Base-by-base conservation (phyloP, 352 stramenopile genomes). In the Pythium sp. region DNA sequence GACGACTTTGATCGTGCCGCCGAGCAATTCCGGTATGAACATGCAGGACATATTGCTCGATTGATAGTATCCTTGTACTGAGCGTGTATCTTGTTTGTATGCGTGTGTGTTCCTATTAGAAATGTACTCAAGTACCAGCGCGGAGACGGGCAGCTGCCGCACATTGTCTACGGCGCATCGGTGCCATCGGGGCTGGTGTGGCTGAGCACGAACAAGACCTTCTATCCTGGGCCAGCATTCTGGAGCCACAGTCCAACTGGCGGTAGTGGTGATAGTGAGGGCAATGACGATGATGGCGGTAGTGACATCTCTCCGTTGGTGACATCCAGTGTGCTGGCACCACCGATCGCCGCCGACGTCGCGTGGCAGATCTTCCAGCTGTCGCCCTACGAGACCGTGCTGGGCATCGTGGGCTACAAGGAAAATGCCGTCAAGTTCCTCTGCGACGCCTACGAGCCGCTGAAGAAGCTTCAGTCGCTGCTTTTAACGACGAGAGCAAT, bases 341-440 rank as follows among this genome's bases (percentile, higher is more conserved):
- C 88, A 36, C 88, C 88, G 2, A 80, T 94, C 53, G 86, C 81
- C 28, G 84, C 82, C 6, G 85, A 95, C 55, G 80, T 93, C 9
- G 88, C 75, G n/a, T 91, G 85, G 81, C 80, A 93, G 62, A 90
- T 95, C 58, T 95, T 93, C 67, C 80, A 81, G 7, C 69, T 95
- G n/a, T 81, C 86, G 8, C 88, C 88, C 34, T 90, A 90, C 55
- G 88, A 95, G 54, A 90, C 81, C 0, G 74, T 76, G 36, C 72
- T 95, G 54, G 86, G 84, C 12, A 80, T 84, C 5, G 78, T 84
- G 2, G 74, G 72, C 15, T 84, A 90, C 74, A 78, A 73, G n/a
- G 76, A 71, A 0, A 77, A 77, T 5, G 88, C 86, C 8, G 78
- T 95, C 28, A 67, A 82, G 38, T 95, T 93, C 58, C 64, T 95